phyloP scores from a whole-genome alignment of 495 filamentous ascomycete species.

The Annulohypoxylon bovei region DNA sequence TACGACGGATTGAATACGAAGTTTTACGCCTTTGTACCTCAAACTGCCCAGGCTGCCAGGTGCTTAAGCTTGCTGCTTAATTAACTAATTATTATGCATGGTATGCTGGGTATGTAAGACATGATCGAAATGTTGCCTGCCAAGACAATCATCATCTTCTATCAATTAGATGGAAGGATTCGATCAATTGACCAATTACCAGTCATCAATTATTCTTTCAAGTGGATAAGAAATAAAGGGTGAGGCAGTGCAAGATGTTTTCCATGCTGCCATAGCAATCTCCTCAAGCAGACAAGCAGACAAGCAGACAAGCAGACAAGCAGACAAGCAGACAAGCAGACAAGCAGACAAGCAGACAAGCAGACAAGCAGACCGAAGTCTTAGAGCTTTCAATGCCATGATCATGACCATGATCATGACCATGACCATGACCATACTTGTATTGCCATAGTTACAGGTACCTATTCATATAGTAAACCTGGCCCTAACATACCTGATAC shows the following conservation, averaged over 20 bases:
- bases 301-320: too few species aligned
- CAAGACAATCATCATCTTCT: slow-evolving; percentile 16
- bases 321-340: too few species aligned
- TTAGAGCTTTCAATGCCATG: too few species aligned
- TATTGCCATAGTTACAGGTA: neutral
- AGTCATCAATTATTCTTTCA: neutral
- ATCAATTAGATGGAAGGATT: neutral
- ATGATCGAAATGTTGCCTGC: slow-evolving; percentile 35
- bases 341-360: too few species aligned
- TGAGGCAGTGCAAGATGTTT: neutral
- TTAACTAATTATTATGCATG: neutral
- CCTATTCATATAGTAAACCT: neutral
- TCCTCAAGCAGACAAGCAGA: too few species aligned
- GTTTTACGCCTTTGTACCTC: too few species aligned
- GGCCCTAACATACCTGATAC: neutral
- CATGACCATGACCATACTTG: neutral
- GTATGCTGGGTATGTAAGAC: slow-evolving; percentile 31
- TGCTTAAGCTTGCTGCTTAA: neutral
- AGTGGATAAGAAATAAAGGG: neutral
- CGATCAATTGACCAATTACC: neutral
- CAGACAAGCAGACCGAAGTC: neutral
- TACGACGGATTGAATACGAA: too few species aligned
- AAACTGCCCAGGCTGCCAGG: too few species aligned
- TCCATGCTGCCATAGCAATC: neutral
- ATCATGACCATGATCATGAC: too few species aligned